Percentiles rank a stretch among this genome's conserved stretches.
These are phyloP conservation scores for Cryptosporidium canis DNA, from an alignment of 169 alveolate species.

Conservation along the genomic window DNA sequence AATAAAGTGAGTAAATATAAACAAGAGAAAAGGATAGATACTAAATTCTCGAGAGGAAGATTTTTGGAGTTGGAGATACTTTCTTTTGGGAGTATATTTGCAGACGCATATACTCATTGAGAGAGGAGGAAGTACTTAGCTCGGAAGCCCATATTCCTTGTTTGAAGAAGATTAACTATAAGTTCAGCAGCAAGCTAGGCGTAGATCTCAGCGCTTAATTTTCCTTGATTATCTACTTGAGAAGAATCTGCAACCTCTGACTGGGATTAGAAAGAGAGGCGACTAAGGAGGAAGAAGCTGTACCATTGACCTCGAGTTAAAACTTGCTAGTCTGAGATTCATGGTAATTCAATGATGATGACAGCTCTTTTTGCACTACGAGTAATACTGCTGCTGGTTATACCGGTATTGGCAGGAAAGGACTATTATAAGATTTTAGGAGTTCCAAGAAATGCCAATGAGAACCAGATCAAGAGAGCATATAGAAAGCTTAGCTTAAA, in stretches of 20 bases:
- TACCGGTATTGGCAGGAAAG: constrained; percentile 74
- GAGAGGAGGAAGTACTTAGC: no score
- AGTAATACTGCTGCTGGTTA: constrained; percentile 8
- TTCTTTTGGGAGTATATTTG: no score
- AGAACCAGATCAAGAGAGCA: constrained; percentile 91
- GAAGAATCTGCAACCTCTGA: background rate
- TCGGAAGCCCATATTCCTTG: background rate
- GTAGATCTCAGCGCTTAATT: background rate
- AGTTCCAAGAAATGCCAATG: constrained; percentile 85
- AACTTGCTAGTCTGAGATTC: background rate
- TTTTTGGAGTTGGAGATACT: no score
- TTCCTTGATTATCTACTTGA: background rate
- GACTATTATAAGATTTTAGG: constrained; percentile 89
- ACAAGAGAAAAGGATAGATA: no score
- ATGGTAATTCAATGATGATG: background rate
- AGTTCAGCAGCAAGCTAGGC: background rate
- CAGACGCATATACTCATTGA: no score
- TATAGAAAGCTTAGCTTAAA: constrained; percentile 89
- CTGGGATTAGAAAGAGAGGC: background rate
- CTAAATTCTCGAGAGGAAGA: no score
- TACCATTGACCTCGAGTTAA: background rate
- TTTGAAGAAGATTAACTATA: background rate
- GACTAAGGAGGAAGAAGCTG: background rate
- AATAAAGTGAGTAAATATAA: no score
- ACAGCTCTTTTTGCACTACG: background rate